Evolutionary conservation across 768 basidiomycete genomes (phyloP).

Genomic region (Auricularia heimuer): DNA sequence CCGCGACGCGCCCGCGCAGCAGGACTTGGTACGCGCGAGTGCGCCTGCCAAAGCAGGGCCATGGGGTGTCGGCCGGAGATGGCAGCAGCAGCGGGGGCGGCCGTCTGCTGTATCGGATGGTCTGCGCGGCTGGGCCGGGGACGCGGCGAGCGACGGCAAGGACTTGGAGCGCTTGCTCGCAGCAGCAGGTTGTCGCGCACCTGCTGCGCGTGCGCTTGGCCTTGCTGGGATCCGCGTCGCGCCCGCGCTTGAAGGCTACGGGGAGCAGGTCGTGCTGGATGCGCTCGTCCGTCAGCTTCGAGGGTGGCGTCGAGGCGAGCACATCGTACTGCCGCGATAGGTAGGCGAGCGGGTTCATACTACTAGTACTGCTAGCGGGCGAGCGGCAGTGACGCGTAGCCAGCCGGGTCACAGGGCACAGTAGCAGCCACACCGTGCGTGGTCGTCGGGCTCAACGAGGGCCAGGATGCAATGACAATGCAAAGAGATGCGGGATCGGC

Average conservation of each 20-base stretch:
- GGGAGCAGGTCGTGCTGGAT: constrained; percentile 7
- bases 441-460: no score
- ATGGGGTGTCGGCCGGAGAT: not conserved
- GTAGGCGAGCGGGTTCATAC: constrained; percentile 76
- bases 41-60: constrained; percentile 50
- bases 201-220: not conserved
- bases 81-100: not conserved
- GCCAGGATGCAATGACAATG: no score
- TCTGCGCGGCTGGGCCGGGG: not conserved
- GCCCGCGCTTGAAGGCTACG: not conserved
- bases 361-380: no score
- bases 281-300: constrained; percentile 38
- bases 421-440: no score
- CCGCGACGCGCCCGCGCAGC: not conserved
- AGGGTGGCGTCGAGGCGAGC: constrained; percentile 47
- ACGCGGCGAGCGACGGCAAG: not conserved
- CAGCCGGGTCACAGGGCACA: no score
- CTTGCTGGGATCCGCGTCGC: not conserved
- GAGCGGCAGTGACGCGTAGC: no score
- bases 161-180: constrained; percentile 3
- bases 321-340: constrained; percentile 78
- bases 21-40: constrained; percentile 37
- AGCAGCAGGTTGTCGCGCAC: constrained; percentile 3
- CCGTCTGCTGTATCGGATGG: not conserved
- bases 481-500: no score